Conservation (phyloP, 345 rosid species). For the Firmiana major region DNA sequence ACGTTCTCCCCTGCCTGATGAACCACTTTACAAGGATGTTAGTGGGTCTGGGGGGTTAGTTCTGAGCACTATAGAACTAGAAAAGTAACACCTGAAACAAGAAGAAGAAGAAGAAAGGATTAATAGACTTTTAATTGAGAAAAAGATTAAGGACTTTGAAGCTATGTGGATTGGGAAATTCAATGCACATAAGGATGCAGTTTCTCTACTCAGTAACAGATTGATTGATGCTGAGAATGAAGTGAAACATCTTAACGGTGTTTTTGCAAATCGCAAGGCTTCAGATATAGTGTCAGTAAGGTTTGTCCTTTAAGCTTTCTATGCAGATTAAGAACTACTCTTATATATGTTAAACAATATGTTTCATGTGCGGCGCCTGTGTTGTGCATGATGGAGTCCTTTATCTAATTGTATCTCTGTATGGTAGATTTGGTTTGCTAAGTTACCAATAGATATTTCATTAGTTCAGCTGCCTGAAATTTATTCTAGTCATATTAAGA, state of each 20-base stretch:
- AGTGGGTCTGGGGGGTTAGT: conserved; percentile 75
- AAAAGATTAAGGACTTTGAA: conserved; percentile 53
- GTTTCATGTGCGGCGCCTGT: neutral
- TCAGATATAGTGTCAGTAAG: conserved; percentile 13
- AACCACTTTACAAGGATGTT: conserved; percentile 70
- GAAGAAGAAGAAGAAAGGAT: conserved; percentile 64
- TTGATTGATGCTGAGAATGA: conserved; percentile 40
- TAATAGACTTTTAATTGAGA: conserved; percentile 30
- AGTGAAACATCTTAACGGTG: conserved; percentile 38
- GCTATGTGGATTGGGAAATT: conserved; percentile 31
- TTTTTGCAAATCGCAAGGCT: conserved; percentile 25
- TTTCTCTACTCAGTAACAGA: conserved; percentile 30
- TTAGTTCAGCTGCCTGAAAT: neutral
- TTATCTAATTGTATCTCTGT: neutral
- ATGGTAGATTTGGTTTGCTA: neutral
- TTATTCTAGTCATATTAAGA: neutral
- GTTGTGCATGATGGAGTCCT: neutral
- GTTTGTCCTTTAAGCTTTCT: neutral
- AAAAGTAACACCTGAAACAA: conserved; percentile 55
- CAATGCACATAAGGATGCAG: conserved; percentile 25
- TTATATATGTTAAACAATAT: conserved; percentile 6
- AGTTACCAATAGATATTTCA: neutral
- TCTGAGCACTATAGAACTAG: conserved; percentile 59
- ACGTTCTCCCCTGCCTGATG: conserved; percentile 44
- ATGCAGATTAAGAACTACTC: neutral